These are phyloP conservation scores for Luffa acutangula DNA, from an alignment of 306 rosid species.

Conservation along the genomic window DNA sequence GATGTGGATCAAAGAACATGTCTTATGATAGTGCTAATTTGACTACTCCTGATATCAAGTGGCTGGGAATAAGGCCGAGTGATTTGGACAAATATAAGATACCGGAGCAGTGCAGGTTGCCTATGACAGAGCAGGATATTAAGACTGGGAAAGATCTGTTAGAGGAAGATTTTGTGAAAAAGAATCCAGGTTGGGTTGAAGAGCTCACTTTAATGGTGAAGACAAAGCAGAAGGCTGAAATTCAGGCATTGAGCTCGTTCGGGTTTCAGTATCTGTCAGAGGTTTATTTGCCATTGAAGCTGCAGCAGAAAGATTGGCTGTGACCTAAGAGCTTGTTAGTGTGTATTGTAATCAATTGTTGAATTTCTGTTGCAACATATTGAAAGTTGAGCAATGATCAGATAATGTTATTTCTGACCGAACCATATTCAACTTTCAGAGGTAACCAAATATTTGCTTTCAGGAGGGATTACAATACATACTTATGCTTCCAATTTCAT, in stretches of 20 bases:
- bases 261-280: constrained; percentile 87
- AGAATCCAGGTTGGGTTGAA: constrained; percentile 95
- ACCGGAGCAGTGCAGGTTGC: constrained; percentile 85
- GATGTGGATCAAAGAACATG: constrained; percentile 92
- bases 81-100: constrained; percentile 91
- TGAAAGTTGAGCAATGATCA: background rate
- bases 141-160: constrained; percentile 89
- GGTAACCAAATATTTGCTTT: background rate
- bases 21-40: constrained; percentile 83
- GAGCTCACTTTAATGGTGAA: constrained; percentile 88
- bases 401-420: background rate
- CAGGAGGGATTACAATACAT: background rate
- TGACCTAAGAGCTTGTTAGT: constrained; percentile 14
- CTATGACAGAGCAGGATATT: constrained; percentile 93
- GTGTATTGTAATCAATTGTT: background rate
- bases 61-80: constrained; percentile 87
- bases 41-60: constrained; percentile 89
- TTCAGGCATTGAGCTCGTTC: constrained; percentile 85
- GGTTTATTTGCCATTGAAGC: constrained; percentile 77
- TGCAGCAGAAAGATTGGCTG: constrained; percentile 85
- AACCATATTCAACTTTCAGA: background rate
- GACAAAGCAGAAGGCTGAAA: constrained; percentile 92
- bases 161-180: constrained; percentile 93
- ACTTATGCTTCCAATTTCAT: constrained; percentile 8
- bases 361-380: background rate